These are phyloP conservation scores for Ogataea haglerorum DNA, from an alignment of 805 yeast species.

Conservation along the genomic window DNA sequence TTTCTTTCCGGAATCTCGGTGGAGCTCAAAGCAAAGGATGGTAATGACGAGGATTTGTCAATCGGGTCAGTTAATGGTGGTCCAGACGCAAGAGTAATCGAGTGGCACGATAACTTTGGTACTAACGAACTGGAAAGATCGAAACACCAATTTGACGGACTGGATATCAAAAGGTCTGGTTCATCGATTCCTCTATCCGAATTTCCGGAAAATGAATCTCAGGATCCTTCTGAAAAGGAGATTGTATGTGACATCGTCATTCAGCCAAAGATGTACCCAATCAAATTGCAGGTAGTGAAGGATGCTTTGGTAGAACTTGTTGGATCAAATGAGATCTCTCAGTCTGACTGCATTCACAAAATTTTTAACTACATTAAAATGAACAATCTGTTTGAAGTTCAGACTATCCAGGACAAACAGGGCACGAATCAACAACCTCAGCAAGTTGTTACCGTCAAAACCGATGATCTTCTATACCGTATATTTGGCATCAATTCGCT, in stretches of 20 bases:
- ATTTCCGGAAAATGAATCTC: constrained; percentile 23
- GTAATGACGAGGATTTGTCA: constrained; percentile 22
- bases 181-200: constrained; percentile 28
- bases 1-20: constrained; percentile 82
- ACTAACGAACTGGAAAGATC: constrained; percentile 30
- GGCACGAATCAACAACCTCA: constrained; percentile 21
- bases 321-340: constrained; percentile 76
- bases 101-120: constrained; percentile 78
- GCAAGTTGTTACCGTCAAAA: constrained; percentile 31
- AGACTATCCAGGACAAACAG: constrained; percentile 23
- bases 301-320: constrained; percentile 61
- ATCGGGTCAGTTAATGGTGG: constrained; percentile 28
- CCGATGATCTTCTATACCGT: constrained; percentile 44
- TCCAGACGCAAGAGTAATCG: constrained; percentile 50
- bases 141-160: constrained; percentile 69
- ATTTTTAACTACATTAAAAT: constrained; percentile 36
- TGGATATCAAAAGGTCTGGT: constrained; percentile 84
- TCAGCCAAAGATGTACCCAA: constrained; percentile 75
- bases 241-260: constrained; percentile 70
- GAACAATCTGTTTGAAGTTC: constrained; percentile 36
- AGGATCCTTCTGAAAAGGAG: constrained; percentile 37
- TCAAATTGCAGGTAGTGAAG: constrained; percentile 59
- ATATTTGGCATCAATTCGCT: constrained; percentile 51
- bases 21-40: constrained; percentile 48
- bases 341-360: constrained; percentile 66